Percentiles rank a stretch among this genome's conserved stretches.
These are phyloP conservation scores for Dispira simplex DNA, from an alignment of 192 early-diverging fungal species.

Conservation along the genomic window DNA sequence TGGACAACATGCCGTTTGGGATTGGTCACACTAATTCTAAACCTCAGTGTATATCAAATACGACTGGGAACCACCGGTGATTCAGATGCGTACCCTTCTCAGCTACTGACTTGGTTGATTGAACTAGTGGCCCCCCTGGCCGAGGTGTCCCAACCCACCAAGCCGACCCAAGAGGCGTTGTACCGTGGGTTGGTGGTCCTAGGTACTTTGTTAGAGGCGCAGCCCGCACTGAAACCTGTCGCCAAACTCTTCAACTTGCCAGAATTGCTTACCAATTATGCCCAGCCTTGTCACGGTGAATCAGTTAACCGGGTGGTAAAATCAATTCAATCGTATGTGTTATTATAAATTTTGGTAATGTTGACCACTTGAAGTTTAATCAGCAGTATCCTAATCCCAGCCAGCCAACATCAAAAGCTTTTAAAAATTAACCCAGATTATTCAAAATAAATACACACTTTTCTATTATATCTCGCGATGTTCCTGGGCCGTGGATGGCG, in stretches of 20 bases:
- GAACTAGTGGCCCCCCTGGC: conserved; percentile 12
- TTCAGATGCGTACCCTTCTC: not conserved
- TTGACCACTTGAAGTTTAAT: too few species aligned
- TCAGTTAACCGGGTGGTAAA: too few species aligned
- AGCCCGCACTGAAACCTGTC: not conserved
- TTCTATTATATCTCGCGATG: too few species aligned
- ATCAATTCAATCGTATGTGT: too few species aligned
- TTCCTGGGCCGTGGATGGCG: too few species aligned
- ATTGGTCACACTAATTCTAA: conserved; percentile 7
- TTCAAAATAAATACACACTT: too few species aligned
- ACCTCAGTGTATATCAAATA: not conserved
- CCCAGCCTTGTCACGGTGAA: too few species aligned
- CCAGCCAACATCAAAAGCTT: too few species aligned
- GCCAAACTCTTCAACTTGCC: conserved; percentile 5
- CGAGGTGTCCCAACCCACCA: not conserved
- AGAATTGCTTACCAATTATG: not conserved
- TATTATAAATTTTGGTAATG: too few species aligned
- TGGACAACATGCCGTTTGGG: conserved; percentile 26
- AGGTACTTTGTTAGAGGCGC: conserved; percentile 38
- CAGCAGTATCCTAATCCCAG: too few species aligned
- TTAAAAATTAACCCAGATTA: too few species aligned
- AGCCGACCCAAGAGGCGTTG: conserved; percentile 36
- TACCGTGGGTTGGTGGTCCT: conserved; percentile 40
- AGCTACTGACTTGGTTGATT: conserved; percentile 27
- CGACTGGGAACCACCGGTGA: not conserved